A percentile compares a stretch with the other conserved stretches of the same genome.
Conservation (phyloP, 257 asterid genomes). For the Plantago ovata region DNA sequence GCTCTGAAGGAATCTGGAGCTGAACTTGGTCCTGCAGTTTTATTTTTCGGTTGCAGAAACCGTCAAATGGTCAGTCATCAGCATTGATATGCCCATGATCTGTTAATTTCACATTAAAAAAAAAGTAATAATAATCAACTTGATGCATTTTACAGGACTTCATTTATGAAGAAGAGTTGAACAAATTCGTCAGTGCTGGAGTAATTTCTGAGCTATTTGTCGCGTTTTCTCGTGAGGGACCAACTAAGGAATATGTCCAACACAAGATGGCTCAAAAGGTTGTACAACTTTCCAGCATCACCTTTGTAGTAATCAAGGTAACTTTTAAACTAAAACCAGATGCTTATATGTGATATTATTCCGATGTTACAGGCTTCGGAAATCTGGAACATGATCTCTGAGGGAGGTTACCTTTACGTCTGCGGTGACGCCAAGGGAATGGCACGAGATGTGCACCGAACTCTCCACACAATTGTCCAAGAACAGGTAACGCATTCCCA, state of each 20-base stretch:
- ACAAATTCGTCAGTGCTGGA: constrained; percentile 58
- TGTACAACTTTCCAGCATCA: constrained; percentile 1
- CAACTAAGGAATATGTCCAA: constrained; percentile 87
- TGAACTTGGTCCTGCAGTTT: constrained; percentile 81
- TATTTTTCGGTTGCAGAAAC: constrained; percentile 96
- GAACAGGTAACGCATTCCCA: constrained; percentile 62
- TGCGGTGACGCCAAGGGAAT: constrained; percentile 99
- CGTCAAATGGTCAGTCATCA: constrained; percentile 62
- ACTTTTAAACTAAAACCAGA: too few relatives aligned
- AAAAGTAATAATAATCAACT: constrained; percentile 8
- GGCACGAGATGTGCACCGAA: constrained; percentile 99
- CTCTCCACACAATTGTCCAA: constrained; percentile 82
- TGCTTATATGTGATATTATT: too few relatives aligned
- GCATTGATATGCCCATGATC: background rate
- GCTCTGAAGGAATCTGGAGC: constrained; percentile 87
- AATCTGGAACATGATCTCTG: constrained; percentile 79
- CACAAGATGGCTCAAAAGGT: constrained; percentile 93
- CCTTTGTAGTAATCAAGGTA: too few relatives aligned
- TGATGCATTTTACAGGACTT: constrained; percentile 60
- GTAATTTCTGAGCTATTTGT: constrained; percentile 85
- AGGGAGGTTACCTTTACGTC: constrained; percentile 81
- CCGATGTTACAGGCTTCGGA: constrained; percentile 53
- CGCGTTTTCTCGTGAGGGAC: constrained; percentile 93
- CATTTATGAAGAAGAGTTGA: constrained; percentile 80
- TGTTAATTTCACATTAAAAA: background rate